These are phyloP conservation scores for Saccharomycopsis selenospora DNA, from an alignment of 805 yeast genomes.

Conservation along the genomic window DNA sequence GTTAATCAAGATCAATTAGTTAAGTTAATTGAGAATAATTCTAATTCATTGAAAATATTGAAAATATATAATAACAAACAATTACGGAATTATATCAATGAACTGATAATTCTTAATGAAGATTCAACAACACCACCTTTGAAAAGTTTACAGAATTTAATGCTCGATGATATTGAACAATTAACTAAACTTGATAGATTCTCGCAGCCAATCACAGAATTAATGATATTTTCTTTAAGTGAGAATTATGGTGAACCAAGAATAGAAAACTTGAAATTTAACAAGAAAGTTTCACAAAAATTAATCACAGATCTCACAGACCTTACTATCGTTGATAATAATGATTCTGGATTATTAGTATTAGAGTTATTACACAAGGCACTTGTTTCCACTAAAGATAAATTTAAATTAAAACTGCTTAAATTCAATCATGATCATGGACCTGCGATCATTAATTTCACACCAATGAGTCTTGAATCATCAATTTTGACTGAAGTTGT, in stretches of 20 bases:
- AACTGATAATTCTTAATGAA: constrained; percentile 8
- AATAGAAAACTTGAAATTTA: constrained; percentile 10
- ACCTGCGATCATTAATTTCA: constrained; percentile 33
- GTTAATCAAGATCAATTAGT: constrained; percentile 34
- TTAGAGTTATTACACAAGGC: constrained; percentile 27
- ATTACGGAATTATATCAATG: constrained; percentile 10
- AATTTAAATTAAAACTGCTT: constrained; percentile 29
- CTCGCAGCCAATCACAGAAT: not conserved
- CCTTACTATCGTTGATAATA: constrained; percentile 30
- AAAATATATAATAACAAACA: constrained; percentile 14
- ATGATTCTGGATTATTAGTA: constrained; percentile 32
- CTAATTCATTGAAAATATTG: constrained; percentile 15
- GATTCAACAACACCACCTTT: constrained; percentile 20
- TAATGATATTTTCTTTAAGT: constrained; percentile 9
- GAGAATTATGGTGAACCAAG: constrained; percentile 19
- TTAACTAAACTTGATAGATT: not conserved
- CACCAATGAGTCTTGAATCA: constrained; percentile 28
- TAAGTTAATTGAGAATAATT: constrained; percentile 22
- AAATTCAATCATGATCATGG: constrained; percentile 42
- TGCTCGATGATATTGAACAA: constrained; percentile 14
- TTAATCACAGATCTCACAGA: constrained; percentile 22
- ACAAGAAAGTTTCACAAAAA: not conserved
- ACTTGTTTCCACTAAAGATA: constrained; percentile 10
- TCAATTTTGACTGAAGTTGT: constrained; percentile 28
- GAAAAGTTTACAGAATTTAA: constrained; percentile 22